These are phyloP conservation scores for Penicillium sp. DNA, from an alignment of 2,329 filamentous ascomycete genomes.

Conservation along the genomic window DNA sequence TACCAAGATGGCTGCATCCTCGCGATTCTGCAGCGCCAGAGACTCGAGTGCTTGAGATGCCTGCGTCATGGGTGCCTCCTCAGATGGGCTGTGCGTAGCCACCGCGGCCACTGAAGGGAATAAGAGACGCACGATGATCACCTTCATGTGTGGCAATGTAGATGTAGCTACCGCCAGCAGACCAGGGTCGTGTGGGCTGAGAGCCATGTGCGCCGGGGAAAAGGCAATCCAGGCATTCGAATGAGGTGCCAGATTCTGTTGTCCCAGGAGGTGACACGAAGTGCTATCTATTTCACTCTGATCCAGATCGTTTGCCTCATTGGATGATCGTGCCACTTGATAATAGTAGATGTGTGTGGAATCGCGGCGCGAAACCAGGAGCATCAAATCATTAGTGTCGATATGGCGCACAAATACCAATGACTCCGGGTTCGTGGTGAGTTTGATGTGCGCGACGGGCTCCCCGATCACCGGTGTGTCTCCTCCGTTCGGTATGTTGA, in stretches of 20 bases:
- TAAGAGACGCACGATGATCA: constrained; percentile 58
- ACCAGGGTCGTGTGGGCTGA: constrained; percentile 54
- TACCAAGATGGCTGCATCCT: constrained; percentile 59
- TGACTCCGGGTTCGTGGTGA: constrained; percentile 57
- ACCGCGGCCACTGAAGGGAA: constrained; percentile 41
- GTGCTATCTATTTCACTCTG: not conserved
- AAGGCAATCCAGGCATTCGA: constrained; percentile 65
- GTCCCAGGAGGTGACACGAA: constrained; percentile 48
- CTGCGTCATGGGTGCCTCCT: constrained; percentile 42
- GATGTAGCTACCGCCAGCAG: constrained; percentile 61
- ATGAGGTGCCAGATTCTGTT: constrained; percentile 61
- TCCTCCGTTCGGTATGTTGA: constrained; percentile 12
- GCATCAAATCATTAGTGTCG: constrained; percentile 46
- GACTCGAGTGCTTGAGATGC: constrained; percentile 53
- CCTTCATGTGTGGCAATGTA: constrained; percentile 60
- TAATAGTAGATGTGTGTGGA: constrained; percentile 61
- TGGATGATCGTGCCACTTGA: constrained; percentile 18
- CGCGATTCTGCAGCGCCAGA: constrained; percentile 53
- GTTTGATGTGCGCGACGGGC: constrained; percentile 28
- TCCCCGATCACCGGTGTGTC: constrained; percentile 23
- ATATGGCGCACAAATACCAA: constrained; percentile 54
- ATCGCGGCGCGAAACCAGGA: constrained; percentile 57
- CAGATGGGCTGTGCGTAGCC: constrained; percentile 12
- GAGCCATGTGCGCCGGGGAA: constrained; percentile 57
- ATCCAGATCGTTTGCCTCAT: not conserved